A percentile compares a stretch with the other conserved stretches of the same genome.
Conservation (phyloP, 2,329 filamentous ascomycete genomes). For the Xylariaceae sp. region DNA sequence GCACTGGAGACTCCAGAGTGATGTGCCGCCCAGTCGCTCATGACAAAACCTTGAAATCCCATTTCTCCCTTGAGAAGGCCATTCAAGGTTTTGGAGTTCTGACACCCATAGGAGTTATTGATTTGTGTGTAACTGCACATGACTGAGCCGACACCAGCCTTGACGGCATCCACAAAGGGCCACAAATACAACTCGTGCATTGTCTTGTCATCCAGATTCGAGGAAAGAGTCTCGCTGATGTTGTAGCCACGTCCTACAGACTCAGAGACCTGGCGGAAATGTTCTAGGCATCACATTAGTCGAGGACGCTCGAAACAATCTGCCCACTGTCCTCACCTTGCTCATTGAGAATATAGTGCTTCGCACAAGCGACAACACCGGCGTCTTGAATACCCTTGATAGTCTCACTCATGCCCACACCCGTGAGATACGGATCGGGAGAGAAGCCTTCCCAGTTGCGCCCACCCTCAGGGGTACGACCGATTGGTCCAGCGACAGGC, state of each 20-base stretch:
- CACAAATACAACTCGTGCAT: slow-evolving; percentile 74
- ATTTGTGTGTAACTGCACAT: slow-evolving; percentile 73
- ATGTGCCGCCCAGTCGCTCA: slow-evolving; percentile 78
- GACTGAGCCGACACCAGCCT: slow-evolving; percentile 58
- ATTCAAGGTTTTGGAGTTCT: slow-evolving; percentile 74
- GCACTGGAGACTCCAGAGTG: slow-evolving; percentile 64
- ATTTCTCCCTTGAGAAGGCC: slow-evolving; percentile 73
- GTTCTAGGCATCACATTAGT: slow-evolving; percentile 43
- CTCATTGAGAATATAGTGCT: slow-evolving; percentile 68
- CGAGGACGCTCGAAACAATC: background rate
- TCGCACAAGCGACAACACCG: slow-evolving; percentile 74
- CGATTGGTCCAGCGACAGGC: slow-evolving; percentile 69
- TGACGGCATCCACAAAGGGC: slow-evolving; percentile 72
- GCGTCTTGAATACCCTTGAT: slow-evolving; percentile 76
- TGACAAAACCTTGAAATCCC: slow-evolving; percentile 76
- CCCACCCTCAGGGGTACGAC: slow-evolving; percentile 63
- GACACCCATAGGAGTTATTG: slow-evolving; percentile 77
- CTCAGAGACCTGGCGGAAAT: slow-evolving; percentile 62
- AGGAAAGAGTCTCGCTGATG: slow-evolving; percentile 54
- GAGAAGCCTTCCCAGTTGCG: slow-evolving; percentile 70
- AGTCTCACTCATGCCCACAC: slow-evolving; percentile 66
- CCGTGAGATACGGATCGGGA: slow-evolving; percentile 72
- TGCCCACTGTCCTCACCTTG: slow-evolving; percentile 39
- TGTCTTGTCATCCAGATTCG: slow-evolving; percentile 67
- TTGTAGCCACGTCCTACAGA: slow-evolving; percentile 56